Evolutionary conservation across 163 green algal species (phyloP).

Genomic region (Scenedesmus sp.): DNA sequence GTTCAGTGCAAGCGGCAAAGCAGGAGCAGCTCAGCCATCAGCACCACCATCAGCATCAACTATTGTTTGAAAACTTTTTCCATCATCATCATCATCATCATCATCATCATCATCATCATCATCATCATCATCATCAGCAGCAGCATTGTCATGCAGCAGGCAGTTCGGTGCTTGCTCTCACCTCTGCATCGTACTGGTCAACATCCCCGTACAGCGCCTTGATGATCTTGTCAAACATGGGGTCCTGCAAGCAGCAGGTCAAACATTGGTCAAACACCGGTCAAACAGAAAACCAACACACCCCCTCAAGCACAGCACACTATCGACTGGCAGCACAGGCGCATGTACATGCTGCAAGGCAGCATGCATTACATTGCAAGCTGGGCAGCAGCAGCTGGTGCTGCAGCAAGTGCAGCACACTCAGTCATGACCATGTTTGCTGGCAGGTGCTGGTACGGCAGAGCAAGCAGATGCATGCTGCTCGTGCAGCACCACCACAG

Average conservation of each 20-base stretch:
- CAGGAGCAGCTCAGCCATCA: neutral
- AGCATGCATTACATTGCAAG: too few species aligned
- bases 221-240: slow-evolving; percentile 47
- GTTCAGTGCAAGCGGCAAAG: neutral
- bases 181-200: slow-evolving; percentile 40
- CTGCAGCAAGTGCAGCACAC: neutral
- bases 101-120: neutral
- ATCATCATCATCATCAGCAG: too few species aligned
- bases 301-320: neutral
- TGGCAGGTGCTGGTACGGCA: too few species aligned
- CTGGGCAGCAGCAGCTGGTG: neutral
- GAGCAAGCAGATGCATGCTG: neutral
- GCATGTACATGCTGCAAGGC: too few species aligned
- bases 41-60: neutral
- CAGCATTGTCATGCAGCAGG: neutral
- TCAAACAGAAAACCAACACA: neutral
- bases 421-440: neutral
- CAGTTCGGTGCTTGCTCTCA: neutral
- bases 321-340: too few species aligned
- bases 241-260: slow-evolving; percentile 22
- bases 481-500: too few species aligned
- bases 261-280: neutral
- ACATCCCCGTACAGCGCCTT: slow-evolving; percentile 40
- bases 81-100: slow-evolving; percentile 10
- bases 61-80: too few species aligned